Evolutionary conservation across 225 moss, liverwort and hornwort species (phyloP).

Genomic region (Sphagnum contortum): DNA sequence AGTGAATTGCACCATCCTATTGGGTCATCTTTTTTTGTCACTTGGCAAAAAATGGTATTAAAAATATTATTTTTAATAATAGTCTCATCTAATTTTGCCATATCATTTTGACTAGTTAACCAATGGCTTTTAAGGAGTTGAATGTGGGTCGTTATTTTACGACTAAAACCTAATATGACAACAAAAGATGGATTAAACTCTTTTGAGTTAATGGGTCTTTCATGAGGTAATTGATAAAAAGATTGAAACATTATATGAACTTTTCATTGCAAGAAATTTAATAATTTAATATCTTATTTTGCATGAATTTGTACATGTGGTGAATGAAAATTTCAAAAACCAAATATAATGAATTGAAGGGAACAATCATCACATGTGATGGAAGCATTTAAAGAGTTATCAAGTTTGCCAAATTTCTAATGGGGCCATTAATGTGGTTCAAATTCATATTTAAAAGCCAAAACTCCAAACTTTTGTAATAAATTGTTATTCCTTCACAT

Average conservation of each 20-base stretch:
- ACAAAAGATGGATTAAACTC: neutral
- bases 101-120: no score
- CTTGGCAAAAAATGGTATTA: no score
- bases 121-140: no score
- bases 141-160: no score
- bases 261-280: neutral
- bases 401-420: neutral
- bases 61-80: no score
- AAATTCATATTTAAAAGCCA: neutral
- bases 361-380: neutral
- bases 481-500: neutral
- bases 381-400: neutral
- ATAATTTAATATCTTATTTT: neutral
- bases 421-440: no score
- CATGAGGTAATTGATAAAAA: no score
- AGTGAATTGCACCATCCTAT: no score
- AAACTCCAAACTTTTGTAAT: neutral
- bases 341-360: neutral
- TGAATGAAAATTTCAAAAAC: neutral
- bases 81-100: no score
- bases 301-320: neutral
- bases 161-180: neutral
- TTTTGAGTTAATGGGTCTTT: no score
- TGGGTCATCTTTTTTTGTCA: no score
- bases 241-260: neutral